These are phyloP conservation scores for Paxillus ammoniavirescens DNA, from an alignment of 768 basidiomycete species.

Conservation along the genomic window DNA sequence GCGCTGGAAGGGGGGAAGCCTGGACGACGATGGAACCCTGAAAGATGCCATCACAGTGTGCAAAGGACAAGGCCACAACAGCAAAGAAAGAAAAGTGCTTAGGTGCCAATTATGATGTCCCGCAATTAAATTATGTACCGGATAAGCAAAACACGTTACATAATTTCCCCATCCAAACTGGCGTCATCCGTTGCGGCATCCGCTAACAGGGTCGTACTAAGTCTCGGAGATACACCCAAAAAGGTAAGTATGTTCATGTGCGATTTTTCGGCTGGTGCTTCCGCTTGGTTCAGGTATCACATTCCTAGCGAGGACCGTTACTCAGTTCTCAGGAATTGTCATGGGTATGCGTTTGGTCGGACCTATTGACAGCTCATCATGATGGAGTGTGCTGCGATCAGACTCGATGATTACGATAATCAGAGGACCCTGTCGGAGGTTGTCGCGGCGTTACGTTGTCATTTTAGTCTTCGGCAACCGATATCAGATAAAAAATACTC, in stretches of 20 bases:
- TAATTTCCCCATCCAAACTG: not conserved
- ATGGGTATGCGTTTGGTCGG: too few species aligned
- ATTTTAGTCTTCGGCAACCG: too few species aligned
- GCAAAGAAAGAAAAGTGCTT: not conserved
- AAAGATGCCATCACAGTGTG: slow-evolving; percentile 1
- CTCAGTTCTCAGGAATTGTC: too few species aligned
- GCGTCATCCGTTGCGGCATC: not conserved
- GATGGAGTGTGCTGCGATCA: too few species aligned
- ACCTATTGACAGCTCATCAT: too few species aligned
- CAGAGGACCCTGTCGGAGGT: too few species aligned
- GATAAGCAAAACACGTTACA: not conserved
- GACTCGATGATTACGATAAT: too few species aligned
- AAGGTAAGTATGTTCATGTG: not conserved
- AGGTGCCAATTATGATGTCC: not conserved
- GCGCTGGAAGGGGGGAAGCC: slow-evolving; percentile 53
- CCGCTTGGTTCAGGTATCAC: not conserved
- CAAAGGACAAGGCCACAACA: not conserved
- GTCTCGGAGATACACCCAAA: not conserved
- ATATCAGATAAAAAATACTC: too few species aligned
- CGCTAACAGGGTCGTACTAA: not conserved
- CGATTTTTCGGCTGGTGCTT: not conserved
- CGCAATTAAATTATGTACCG: slow-evolving; percentile 1
- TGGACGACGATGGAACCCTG: not conserved
- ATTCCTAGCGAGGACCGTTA: too few species aligned
- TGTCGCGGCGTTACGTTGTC: too few species aligned